phyloP scores from a whole-genome alignment of 257 asterid species.

The Pogostemon cablin region DNA sequence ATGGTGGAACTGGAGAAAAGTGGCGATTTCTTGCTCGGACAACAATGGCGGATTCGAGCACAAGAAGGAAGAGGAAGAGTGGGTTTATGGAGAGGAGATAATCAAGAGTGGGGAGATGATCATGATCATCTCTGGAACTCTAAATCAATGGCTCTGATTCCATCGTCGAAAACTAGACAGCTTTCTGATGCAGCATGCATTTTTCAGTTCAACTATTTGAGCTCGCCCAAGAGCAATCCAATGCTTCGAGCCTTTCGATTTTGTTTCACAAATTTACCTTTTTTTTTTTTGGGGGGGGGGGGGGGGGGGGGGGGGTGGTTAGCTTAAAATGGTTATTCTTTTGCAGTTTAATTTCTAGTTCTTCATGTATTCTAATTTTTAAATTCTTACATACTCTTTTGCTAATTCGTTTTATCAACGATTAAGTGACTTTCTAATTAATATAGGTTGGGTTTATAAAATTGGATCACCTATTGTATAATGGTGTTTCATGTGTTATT shows the following conservation, averaged over 20 bases:
- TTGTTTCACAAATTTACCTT: too few species aligned
- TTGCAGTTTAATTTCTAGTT: too few species aligned
- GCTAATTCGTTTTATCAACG: too few species aligned
- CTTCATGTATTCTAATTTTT: too few species aligned
- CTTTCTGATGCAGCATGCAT: slow-evolving; percentile 50
- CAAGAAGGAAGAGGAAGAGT: slow-evolving; percentile 52
- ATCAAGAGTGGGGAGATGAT: slow-evolving; percentile 54
- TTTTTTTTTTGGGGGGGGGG: too few species aligned
- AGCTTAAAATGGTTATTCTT: too few species aligned
- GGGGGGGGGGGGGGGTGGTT: too few species aligned
- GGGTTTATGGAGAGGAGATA: slow-evolving; percentile 66
- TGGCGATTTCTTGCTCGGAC: slow-evolving; percentile 77
- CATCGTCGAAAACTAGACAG: slow-evolving; percentile 37
- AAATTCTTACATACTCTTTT: too few species aligned
- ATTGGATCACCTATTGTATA: too few species aligned
- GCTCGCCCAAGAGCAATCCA: slow-evolving; percentile 41
- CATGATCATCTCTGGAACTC: slow-evolving; percentile 44
- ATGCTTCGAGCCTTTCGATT: slow-evolving; percentile 29
- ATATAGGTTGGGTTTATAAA: too few species aligned
- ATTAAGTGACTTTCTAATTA: too few species aligned
- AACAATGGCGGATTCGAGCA: slow-evolving; percentile 39
- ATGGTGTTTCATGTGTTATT: too few species aligned
- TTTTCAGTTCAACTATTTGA: slow-evolving; percentile 48
- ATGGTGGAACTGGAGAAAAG: slow-evolving; percentile 90
- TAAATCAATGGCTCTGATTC: slow-evolving; percentile 43